These are phyloP conservation scores for Nannochloris sp. DNA, from an alignment of 139 green algal genomes.

Conservation along the genomic window DNA sequence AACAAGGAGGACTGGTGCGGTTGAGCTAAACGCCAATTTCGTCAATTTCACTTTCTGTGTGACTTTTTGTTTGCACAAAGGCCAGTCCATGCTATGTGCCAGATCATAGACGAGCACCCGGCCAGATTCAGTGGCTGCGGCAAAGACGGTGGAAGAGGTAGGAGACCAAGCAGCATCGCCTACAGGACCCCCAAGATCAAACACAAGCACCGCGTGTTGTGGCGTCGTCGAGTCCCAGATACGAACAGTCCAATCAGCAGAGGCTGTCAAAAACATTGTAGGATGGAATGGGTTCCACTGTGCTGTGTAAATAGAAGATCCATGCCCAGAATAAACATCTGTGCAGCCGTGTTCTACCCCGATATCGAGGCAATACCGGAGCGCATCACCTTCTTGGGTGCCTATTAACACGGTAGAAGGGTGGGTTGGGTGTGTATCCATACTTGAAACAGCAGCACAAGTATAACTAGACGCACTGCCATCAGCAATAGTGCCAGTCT, in stretches of 20 bases:
- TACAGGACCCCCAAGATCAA: slow-evolving; percentile 65
- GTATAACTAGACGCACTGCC: too few relatives aligned
- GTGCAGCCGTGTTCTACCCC: not conserved
- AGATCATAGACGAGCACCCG: slow-evolving; percentile 84
- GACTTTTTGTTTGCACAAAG: slow-evolving; percentile 84
- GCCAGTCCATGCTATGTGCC: slow-evolving; percentile 61
- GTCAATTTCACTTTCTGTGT: slow-evolving; percentile 75
- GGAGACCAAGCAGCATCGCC: slow-evolving; percentile 87
- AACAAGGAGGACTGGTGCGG: slow-evolving; percentile 80
- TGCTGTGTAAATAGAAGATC: slow-evolving; percentile 72
- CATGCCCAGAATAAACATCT: slow-evolving; percentile 35
- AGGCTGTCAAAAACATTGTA: slow-evolving; percentile 74
- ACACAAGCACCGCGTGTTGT: slow-evolving; percentile 41
- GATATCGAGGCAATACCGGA: slow-evolving; percentile 57
- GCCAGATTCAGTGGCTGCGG: slow-evolving; percentile 56
- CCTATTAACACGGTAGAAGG: slow-evolving; percentile 77
- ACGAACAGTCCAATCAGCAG: slow-evolving; percentile 87
- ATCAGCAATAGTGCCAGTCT: too few relatives aligned
- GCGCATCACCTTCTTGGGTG: slow-evolving; percentile 73
- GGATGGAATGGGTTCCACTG: slow-evolving; percentile 78
- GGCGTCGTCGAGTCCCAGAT: slow-evolving; percentile 45
- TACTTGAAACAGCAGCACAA: too few relatives aligned
- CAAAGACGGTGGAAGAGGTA: slow-evolving; percentile 79
- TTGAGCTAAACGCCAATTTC: slow-evolving; percentile 80
- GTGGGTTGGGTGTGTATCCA: too few relatives aligned